These are phyloP conservation scores for Phialophora expanda DNA, from an alignment of 2,329 filamentous ascomycete genomes.

Conservation along the genomic window DNA sequence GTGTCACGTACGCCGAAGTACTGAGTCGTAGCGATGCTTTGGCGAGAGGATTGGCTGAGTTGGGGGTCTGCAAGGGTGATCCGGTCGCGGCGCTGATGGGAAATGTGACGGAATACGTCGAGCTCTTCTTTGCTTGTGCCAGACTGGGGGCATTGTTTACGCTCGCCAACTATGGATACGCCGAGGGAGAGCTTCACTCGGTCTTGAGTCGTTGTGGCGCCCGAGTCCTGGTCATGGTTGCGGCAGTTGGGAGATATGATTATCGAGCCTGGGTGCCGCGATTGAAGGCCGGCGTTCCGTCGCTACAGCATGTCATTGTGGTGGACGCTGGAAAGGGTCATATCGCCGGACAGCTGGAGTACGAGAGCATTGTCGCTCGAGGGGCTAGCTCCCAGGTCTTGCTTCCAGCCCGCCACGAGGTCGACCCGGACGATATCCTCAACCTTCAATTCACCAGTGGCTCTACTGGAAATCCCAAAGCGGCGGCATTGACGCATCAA, in stretches of 20 bases:
- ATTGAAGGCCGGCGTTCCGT: constrained; percentile 49
- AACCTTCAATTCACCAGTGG: constrained; percentile 77
- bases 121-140: constrained; percentile 74
- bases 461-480: constrained; percentile 75
- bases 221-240: constrained; percentile 74
- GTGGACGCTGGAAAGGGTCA: not conserved
- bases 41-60: constrained; percentile 68
- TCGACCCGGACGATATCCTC: constrained; percentile 57
- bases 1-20: not conserved
- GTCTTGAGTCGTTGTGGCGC: constrained; percentile 50
- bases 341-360: not conserved
- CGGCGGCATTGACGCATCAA: constrained; percentile 75
- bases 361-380: constrained; percentile 65
- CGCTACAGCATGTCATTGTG: not conserved
- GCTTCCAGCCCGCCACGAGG: constrained; percentile 39
- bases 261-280: constrained; percentile 58
- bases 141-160: constrained; percentile 71
- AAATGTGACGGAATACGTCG: constrained; percentile 62
- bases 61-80: constrained; percentile 71
- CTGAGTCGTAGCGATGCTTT: constrained; percentile 41
- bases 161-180: constrained; percentile 83
- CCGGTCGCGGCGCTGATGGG: constrained; percentile 75
- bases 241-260: constrained; percentile 69
- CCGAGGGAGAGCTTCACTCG: constrained; percentile 62
- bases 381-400: constrained; percentile 52